phyloP scores from a whole-genome alignment of 768 basidiomycete species.

The Rossbeevera mucosa region DNA sequence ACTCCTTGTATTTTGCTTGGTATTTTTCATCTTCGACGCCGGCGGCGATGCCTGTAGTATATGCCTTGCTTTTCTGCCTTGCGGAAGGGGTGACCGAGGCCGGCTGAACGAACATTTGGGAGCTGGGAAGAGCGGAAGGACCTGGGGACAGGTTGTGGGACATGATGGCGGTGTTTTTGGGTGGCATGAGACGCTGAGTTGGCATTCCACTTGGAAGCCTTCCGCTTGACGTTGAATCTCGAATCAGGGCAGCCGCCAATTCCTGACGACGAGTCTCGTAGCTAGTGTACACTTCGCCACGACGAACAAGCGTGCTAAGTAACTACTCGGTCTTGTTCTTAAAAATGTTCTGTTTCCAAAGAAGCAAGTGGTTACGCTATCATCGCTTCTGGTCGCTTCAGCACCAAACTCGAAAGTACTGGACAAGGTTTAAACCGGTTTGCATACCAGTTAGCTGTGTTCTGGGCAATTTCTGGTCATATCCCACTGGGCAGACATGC shows the following conservation, averaged over 20 bases:
- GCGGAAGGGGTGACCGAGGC: conserved; percentile 27
- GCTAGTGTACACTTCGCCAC: conserved; percentile 6
- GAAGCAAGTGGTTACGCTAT: neutral
- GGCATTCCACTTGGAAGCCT: conserved; percentile 23
- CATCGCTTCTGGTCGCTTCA: conserved; percentile 4
- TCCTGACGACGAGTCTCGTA: conserved; percentile 11
- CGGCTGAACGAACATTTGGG: conserved; percentile 34
- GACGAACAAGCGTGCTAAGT: neutral
- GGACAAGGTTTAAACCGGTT: conserved; percentile 12
- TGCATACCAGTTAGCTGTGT: neutral
- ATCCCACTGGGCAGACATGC: neutral
- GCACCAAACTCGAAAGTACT: neutral
- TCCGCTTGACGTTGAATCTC: conserved; percentile 27
- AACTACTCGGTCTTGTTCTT: neutral
- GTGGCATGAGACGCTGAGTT: conserved; percentile 28
- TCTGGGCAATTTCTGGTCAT: neutral
- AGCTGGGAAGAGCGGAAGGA: conserved; percentile 39
- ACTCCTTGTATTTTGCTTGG: conserved; percentile 81
- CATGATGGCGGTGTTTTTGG: conserved; percentile 50
- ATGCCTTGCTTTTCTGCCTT: conserved; percentile 47
- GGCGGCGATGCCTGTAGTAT: conserved; percentile 61
- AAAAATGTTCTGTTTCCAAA: neutral
- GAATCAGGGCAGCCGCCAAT: conserved; percentile 11
- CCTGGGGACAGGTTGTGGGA: conserved; percentile 59
- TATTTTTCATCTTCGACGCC: conserved; percentile 85